These are phyloP conservation scores for Axilococcus clingmanii DNA, from an alignment of 139 green algal species.

Conservation along the genomic window DNA sequence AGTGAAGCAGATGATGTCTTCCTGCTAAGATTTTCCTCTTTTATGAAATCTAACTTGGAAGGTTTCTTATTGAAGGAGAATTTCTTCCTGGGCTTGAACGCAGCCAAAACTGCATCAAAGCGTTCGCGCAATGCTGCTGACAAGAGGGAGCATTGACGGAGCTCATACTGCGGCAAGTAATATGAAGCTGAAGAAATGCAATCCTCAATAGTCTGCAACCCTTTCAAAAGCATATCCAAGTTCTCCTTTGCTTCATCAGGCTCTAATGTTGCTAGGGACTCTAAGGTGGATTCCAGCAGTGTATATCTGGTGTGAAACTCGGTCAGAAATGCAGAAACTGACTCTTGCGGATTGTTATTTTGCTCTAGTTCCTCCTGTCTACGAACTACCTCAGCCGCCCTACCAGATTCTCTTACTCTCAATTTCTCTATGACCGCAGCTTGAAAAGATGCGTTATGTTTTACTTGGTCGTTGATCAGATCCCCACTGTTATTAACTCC, in stretches of 20 bases:
- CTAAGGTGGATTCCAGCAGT: slow-evolving; percentile 1
- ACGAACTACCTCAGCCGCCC: not conserved
- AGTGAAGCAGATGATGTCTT: no score
- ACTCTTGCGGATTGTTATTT: slow-evolving; percentile 5
- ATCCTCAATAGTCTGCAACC: slow-evolving; percentile 5
- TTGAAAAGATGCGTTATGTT: not conserved
- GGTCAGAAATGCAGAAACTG: slow-evolving; percentile 8
- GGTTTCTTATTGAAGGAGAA: slow-evolving; percentile 55
- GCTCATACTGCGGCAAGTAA: slow-evolving; percentile 62
- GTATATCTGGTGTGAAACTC: slow-evolving; percentile 3
- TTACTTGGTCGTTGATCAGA: not conserved
- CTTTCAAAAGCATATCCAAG: not conserved
- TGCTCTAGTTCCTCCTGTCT: slow-evolving; percentile 3
- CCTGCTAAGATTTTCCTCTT: no score
- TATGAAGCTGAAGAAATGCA: slow-evolving; percentile 47
- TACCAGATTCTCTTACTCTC: slow-evolving; percentile 5
- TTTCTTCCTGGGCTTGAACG: slow-evolving; percentile 43
- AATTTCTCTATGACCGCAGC: slow-evolving; percentile 11
- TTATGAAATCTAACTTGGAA: no score
- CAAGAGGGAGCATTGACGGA: slow-evolving; percentile 29
- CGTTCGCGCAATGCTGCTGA: slow-evolving; percentile 27
- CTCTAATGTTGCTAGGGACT: not conserved
- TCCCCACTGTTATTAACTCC: not conserved
- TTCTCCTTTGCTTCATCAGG: not conserved
- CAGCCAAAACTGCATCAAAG: slow-evolving; percentile 24